These are phyloP conservation scores for Candida andamanensis DNA, from an alignment of 805 yeast genomes.

Conservation along the genomic window DNA sequence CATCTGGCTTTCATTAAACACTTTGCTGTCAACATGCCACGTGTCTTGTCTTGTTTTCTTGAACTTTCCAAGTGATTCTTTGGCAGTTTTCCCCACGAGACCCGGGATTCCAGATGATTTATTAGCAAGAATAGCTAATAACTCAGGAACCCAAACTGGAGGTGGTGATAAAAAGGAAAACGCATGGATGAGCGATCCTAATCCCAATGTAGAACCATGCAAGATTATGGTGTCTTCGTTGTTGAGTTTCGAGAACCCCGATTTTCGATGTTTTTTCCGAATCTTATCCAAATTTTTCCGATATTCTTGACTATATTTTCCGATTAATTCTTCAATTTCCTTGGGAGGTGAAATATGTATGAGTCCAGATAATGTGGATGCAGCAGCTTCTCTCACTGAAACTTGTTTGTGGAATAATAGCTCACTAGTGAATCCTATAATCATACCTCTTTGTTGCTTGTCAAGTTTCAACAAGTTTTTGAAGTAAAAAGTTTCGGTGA, in stretches of 20 bases:
- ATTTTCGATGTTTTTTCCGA: slow-evolving; percentile 36
- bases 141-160: slow-evolving; percentile 81
- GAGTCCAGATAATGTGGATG: slow-evolving; percentile 72
- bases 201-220: slow-evolving; percentile 85
- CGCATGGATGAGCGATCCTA: slow-evolving; percentile 84
- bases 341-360: slow-evolving; percentile 58
- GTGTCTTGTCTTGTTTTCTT: slow-evolving; percentile 92
- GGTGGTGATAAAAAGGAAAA: slow-evolving; percentile 90
- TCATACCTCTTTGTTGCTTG: slow-evolving; percentile 38
- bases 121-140: slow-evolving; percentile 63
- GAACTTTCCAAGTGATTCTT: slow-evolving; percentile 73
- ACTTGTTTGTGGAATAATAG: slow-evolving; percentile 59
- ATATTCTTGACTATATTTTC: slow-evolving; percentile 29
- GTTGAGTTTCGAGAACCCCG: slow-evolving; percentile 30
- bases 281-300: slow-evolving; percentile 34
- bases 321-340: slow-evolving; percentile 39
- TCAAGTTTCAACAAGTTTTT: slow-evolving; percentile 57
- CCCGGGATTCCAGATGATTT: slow-evolving; percentile 74
- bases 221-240: slow-evolving; percentile 42
- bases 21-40: slow-evolving; percentile 84
- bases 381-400: slow-evolving; percentile 71
- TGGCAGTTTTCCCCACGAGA: slow-evolving; percentile 75
- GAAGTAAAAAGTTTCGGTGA: slow-evolving; percentile 66
- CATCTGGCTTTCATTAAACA: slow-evolving; percentile 71
- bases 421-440: slow-evolving; percentile 49